A percentile compares a stretch with the other conserved stretches of the same genome.
phyloP scores from a whole-genome alignment of 768 basidiomycete species.

The Tylopilus subfusipes region DNA sequence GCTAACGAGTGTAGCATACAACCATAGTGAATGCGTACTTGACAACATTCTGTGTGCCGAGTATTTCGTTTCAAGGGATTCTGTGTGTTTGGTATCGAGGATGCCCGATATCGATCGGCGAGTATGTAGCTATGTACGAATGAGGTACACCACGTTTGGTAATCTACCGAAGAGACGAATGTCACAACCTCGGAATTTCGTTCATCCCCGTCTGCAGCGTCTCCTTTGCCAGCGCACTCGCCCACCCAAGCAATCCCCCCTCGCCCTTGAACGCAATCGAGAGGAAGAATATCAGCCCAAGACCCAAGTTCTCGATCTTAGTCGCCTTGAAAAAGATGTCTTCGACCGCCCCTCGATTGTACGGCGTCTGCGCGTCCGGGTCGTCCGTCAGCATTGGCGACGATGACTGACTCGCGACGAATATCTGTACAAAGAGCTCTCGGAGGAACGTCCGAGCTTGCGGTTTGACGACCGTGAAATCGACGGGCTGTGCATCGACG shows the following conservation, averaged over 20 bases:
- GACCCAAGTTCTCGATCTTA: constrained; percentile 59
- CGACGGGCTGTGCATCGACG: constrained; percentile 67
- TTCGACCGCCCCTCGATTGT: constrained; percentile 62
- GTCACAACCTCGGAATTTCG: constrained; percentile 37
- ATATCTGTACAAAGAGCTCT: constrained; percentile 63
- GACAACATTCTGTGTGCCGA: too few species aligned
- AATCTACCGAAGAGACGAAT: background rate
- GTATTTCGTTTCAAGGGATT: too few species aligned
- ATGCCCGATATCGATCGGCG: too few species aligned
- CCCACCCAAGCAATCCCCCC: constrained; percentile 60
- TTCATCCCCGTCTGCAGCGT: constrained; percentile 65
- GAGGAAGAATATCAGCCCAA: constrained; percentile 76
- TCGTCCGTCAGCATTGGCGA: constrained; percentile 56
- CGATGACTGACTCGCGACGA: constrained; percentile 70
- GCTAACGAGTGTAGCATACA: too few species aligned
- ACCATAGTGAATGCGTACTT: too few species aligned
- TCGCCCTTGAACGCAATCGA: constrained; percentile 40
- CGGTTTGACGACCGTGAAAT: constrained; percentile 73
- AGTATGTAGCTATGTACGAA: background rate
- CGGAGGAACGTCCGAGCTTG: constrained; percentile 63
- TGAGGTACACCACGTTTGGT: background rate
- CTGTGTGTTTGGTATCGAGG: too few species aligned
- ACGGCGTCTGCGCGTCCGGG: constrained; percentile 36
- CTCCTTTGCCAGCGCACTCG: constrained; percentile 61
- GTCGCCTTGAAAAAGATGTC: constrained; percentile 77